Evolutionary conservation across 352 stramenopile genomes (phyloP), one percentile per base, ranked within the genome.

Genomic region (Pythium aristosporum): DNA sequence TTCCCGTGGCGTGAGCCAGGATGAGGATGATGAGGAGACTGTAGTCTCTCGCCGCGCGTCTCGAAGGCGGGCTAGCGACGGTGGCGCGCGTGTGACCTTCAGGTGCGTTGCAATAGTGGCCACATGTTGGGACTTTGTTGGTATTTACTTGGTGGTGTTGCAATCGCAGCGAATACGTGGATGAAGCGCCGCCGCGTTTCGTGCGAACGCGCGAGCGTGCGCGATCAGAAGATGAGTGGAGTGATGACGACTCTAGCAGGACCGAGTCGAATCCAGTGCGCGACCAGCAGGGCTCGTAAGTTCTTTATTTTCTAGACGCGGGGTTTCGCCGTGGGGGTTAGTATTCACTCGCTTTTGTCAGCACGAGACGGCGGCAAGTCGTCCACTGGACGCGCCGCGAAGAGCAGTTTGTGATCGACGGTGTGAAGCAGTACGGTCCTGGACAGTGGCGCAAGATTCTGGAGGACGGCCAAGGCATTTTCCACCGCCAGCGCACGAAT

Each of bases 371-470:
- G 3, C 51, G 57, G 2, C 16, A 36, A 23, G 46, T 52, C 12
- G 34, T 44, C 43, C 77, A 43, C 1, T 91, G 82, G 79, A 80
- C 63, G 18, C 57, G 51, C 0, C 71, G 75, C 9, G 82, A 91
- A 51, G 79, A 82, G 41, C 43, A 75, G 5, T 72, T 71, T 36
- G 55, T 88, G 11, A 58, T 75, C 16, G 37, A 55, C 13, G 74
- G 77, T n/a, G 77, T 91, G n/a, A 59, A 57, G 37, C 72, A 65
- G 46, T 62, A 71, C 41, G 79, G 79, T 4, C 18, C 66, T 16
- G 81, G 79, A 15, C 73, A 74, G 9, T 90, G 81, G 81, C 72
- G 67, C 43, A 41, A 64, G 25, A 88, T 91, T 41, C 61, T 87
- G 0, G n/a, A 63, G 1, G 62, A 77, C 8, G 77, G 82, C 0